A percentile compares a stretch with the other conserved stretches of the same genome.
These are phyloP conservation scores for Cladosporium sp. DNA, from an alignment of 2,329 filamentous ascomycete species.

Conservation along the genomic window DNA sequence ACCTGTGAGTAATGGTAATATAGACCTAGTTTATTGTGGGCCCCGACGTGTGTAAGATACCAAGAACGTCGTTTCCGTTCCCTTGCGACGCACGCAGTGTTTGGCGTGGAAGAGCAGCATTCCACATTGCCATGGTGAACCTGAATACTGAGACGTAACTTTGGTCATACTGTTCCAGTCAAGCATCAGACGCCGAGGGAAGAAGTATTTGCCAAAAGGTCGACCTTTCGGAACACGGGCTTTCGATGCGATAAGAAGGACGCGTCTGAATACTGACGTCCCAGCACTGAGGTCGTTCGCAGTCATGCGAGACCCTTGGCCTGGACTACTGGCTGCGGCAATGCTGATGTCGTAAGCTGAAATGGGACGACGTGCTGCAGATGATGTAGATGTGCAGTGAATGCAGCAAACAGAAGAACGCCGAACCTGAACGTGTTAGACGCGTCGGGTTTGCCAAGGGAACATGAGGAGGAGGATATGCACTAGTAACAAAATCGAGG, in stretches of 20 bases:
- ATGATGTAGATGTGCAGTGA: not conserved
- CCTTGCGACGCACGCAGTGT: not conserved
- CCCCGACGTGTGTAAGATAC: not conserved
- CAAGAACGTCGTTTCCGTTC: not conserved
- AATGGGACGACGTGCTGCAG: not conserved
- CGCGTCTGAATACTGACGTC: not conserved
- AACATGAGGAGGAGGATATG: too few species aligned
- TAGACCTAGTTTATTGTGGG: not conserved
- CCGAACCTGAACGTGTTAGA: too few species aligned
- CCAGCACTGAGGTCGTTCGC: not conserved
- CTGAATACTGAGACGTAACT: not conserved
- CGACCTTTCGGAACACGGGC: not conserved
- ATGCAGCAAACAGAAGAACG: too few species aligned
- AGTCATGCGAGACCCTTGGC: not conserved
- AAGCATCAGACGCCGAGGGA: not conserved
- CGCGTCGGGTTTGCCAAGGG: too few species aligned
- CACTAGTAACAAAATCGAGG: not conserved
- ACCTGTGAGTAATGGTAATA: not conserved
- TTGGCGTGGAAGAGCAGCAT: not conserved
- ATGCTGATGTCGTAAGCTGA: not conserved
- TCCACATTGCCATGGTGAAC: not conserved
- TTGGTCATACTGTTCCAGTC: not conserved
- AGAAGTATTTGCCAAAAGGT: not conserved
- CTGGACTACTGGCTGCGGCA: not conserved
- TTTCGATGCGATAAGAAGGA: not conserved